Conservation (phyloP, 192 early-diverging fungal species). For the Coemansia sp. region DNA sequence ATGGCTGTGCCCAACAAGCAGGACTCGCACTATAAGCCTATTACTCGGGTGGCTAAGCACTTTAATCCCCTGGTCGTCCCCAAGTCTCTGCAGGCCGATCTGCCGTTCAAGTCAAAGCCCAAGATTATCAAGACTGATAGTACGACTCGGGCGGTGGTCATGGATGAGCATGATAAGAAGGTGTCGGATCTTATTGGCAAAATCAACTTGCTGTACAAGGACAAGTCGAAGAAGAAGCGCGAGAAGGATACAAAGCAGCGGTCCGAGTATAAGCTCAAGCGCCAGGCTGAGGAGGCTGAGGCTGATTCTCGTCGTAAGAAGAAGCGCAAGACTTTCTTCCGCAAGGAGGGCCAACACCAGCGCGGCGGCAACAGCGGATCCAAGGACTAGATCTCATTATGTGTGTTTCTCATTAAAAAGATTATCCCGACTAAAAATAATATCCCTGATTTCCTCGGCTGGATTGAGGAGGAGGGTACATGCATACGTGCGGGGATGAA, state of each 20-base stretch:
- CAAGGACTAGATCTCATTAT: neutral
- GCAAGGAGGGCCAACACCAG: slow-evolving; percentile 59
- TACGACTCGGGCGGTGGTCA: slow-evolving; percentile 73
- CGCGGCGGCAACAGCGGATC: slow-evolving; percentile 2
- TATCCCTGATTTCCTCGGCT: neutral
- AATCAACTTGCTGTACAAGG: slow-evolving; percentile 65
- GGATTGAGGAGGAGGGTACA: neutral
- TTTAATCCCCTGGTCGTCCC: slow-evolving; percentile 85
- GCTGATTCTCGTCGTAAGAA: slow-evolving; percentile 62
- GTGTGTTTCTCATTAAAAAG: neutral
- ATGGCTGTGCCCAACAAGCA: slow-evolving; percentile 67
- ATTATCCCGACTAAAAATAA: no score
- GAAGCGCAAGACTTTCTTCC: slow-evolving; percentile 71
- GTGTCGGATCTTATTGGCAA: slow-evolving; percentile 80
- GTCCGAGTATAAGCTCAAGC: slow-evolving; percentile 57
- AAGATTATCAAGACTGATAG: slow-evolving; percentile 56
- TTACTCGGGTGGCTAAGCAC: slow-evolving; percentile 69
- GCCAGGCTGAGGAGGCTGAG: slow-evolving; percentile 47
- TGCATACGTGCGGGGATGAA: neutral
- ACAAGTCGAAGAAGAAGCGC: slow-evolving; percentile 72
- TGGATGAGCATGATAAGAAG: slow-evolving; percentile 90
- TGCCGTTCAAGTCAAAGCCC: slow-evolving; percentile 90
- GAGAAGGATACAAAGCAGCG: slow-evolving; percentile 59
- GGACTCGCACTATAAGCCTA: slow-evolving; percentile 90
- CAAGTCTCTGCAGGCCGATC: slow-evolving; percentile 71